These are phyloP conservation scores for Colletotrichum horii DNA, from an alignment of 2,329 filamentous ascomycete species.

Conservation along the genomic window DNA sequence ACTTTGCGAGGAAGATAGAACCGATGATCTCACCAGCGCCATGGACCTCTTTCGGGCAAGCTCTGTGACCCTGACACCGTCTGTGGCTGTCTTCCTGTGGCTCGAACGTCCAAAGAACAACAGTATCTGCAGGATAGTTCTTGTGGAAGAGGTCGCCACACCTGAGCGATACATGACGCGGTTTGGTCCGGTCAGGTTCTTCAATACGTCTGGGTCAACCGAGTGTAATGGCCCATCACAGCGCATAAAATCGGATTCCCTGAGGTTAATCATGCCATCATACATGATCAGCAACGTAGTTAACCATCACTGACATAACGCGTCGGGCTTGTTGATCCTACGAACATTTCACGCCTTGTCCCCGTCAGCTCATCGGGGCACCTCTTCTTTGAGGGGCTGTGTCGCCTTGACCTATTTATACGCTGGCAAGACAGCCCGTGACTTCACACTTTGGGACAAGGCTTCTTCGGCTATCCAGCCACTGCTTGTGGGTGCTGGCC, in stretches of 20 bases:
- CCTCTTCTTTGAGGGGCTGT: conserved; percentile 24
- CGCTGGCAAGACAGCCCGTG: conserved; percentile 20
- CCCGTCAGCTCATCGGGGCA: conserved; percentile 28
- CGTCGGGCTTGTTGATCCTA: conserved; percentile 23
- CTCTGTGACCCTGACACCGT: neutral
- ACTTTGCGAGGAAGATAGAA: neutral
- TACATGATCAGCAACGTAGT: neutral
- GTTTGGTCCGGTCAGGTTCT: neutral
- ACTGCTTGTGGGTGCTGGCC: conserved; percentile 5
- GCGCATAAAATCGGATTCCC: neutral
- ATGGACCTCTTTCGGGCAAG: neutral
- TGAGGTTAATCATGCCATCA: neutral
- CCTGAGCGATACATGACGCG: neutral
- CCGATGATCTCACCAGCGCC: neutral
- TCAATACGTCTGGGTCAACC: neutral
- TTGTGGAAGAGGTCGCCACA: neutral
- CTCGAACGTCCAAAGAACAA: neutral
- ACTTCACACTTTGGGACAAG: neutral
- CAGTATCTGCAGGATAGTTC: neutral
- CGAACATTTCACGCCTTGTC: conserved; percentile 21
- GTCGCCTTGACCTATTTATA: conserved; percentile 27
- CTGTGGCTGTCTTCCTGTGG: neutral
- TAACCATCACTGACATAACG: neutral
- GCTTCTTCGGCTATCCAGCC: conserved; percentile 11
- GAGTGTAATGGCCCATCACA: neutral